Evolutionary conservation across 306 rosid species (phyloP), one percentile per base, ranked within the genome.

Genomic region (Sicyos baderoa): DNA sequence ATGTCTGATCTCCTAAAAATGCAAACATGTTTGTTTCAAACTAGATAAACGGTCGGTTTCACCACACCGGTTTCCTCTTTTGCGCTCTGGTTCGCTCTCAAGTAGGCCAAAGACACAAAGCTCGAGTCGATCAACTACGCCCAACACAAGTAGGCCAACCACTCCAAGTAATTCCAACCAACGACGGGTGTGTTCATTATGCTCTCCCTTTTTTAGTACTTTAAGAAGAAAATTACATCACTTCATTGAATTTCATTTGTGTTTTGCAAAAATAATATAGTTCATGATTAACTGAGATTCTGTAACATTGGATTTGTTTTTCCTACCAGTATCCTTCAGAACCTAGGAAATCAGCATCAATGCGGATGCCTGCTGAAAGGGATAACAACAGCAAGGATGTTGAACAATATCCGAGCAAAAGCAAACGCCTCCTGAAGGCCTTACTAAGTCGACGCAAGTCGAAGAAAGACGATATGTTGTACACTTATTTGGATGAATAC

Each of bases 391-490:
- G 82, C 72, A 88, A 79, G 76, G 96, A 88, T 17, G 67, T 69
- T 4, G 99, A 94, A n/a, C 99, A 86, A 54, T 49, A 77, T 56
- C 96, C 96, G 42, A 90, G 96, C 77, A 94, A 88, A 82, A 90
- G 99, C 76, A 94, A 90, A 78, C 87, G 99, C 51, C 96, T 94
- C 15, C 82, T 94, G 52, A 94, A 88, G 82, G 96, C 99, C 54
- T 79, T 94, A 51, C 96, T 94, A 66, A 94, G 99, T 81, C 85
- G 99, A 75, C 95, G 99, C 75, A 94, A 90, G 82, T 90, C 96
- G 3, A 94, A 90, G 91, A 94, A 90, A 82, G 97, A 94, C 63
- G 97, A 94, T 17, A 88, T 70, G 85, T 76, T 94, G 67, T 90
- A 94, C 77, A 86, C 95, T 54, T 94, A 90, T 70, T 75, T 94